phyloP scores from a whole-genome alignment of 768 basidiomycete species.

The Pulveroboletus sp. region DNA sequence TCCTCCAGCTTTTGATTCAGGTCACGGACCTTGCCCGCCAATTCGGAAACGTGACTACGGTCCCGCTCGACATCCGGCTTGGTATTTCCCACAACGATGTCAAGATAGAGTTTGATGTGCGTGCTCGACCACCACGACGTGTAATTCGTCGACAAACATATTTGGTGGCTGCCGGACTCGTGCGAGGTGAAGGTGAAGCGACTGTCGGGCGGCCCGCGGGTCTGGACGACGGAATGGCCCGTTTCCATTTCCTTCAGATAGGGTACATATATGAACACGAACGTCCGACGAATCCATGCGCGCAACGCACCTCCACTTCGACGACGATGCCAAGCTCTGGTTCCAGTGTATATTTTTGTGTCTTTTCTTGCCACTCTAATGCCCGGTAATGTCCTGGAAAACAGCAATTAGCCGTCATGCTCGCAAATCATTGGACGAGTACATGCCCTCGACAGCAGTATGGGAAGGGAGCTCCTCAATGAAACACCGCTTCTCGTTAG shows the following conservation, averaged over 20 bases:
- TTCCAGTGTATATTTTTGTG: conserved; percentile 66
- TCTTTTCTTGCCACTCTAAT: conserved; percentile 80
- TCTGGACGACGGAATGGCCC: conserved; percentile 78
- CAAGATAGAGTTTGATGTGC: conserved; percentile 92
- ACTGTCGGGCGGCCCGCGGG: conserved; percentile 86
- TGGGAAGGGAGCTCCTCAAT: conserved; percentile 93
- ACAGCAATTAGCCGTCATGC: background rate
- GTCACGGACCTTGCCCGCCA: conserved; percentile 82
- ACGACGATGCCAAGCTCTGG: conserved; percentile 83
- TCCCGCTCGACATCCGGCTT: conserved; percentile 87
- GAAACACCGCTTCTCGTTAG: conserved; percentile 91
- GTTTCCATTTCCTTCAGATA: conserved; percentile 73
- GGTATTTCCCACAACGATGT: conserved; percentile 86
- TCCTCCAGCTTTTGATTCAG: conserved; percentile 92
- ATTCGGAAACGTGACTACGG: conserved; percentile 76
- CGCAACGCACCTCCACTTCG: conserved; percentile 72
- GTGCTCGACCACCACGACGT: conserved; percentile 82
- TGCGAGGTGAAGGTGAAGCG: conserved; percentile 98
- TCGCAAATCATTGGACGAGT: background rate
- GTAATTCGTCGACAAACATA: conserved; percentile 92
- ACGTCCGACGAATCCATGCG: background rate
- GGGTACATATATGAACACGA: background rate
- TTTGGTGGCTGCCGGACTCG: conserved; percentile 94
- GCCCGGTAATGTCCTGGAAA: conserved; percentile 84
- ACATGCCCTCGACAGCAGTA: conserved; percentile 89